Evolutionary conservation across 495 filamentous ascomycete species (phyloP).

Genomic region (Neurospora cerealis): DNA sequence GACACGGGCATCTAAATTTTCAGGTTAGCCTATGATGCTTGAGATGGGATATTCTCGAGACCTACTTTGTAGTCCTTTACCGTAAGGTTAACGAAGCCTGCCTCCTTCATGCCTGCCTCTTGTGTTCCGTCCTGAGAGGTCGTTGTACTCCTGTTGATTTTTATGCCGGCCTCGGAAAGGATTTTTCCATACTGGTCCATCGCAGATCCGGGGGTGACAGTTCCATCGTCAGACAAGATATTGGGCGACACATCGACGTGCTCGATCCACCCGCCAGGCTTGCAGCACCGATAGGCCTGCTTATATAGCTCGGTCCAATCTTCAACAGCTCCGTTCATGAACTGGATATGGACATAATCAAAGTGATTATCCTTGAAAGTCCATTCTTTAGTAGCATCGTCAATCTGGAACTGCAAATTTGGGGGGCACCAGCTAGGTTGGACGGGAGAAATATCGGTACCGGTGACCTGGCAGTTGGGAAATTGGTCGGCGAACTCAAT

Average conservation of each 20-base stretch:
- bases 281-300: constrained; percentile 21
- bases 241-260: constrained; percentile 14
- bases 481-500: constrained; percentile 47
- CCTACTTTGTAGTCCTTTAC: too few species aligned
- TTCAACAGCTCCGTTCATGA: constrained; percentile 45
- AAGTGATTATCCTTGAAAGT: constrained; percentile 33
- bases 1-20: too few species aligned
- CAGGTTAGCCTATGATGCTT: too few species aligned
- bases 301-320: too few species aligned
- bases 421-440: constrained; percentile 8
- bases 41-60: too few species aligned
- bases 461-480: constrained; percentile 41
- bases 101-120: too few species aligned
- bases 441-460: constrained; percentile 44
- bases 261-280: constrained; percentile 33
- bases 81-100: too few species aligned
- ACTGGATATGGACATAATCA: constrained; percentile 55
- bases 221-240: constrained; percentile 23
- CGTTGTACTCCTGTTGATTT: too few species aligned
- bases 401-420: constrained; percentile 39
- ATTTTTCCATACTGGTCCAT: too few species aligned
- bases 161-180: too few species aligned
- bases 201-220: not conserved
- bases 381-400: constrained; percentile 46
- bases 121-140: too few species aligned